A percentile compares a stretch with the other conserved stretches of the same genome.
Evolutionary conservation across 2,329 filamentous ascomycete species (phyloP).

Genomic region (Aspergillus quadricinctus): DNA sequence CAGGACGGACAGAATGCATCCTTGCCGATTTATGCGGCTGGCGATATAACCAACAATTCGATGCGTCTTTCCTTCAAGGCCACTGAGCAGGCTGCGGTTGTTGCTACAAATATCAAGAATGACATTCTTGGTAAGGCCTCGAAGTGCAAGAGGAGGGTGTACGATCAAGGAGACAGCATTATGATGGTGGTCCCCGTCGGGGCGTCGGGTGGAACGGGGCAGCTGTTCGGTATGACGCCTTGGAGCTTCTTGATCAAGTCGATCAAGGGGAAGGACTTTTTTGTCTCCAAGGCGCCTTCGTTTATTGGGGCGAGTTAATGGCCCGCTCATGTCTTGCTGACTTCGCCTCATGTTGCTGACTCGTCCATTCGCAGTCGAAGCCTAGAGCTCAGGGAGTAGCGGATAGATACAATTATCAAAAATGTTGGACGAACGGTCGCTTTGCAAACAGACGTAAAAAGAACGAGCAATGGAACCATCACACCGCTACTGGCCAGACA

Average conservation of each 20-base stretch:
- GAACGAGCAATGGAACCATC: too few species aligned
- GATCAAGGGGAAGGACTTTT: slow-evolving; percentile 43
- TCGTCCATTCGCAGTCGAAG: too few species aligned
- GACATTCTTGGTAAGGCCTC: slow-evolving; percentile 19
- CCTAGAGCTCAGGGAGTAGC: too few species aligned
- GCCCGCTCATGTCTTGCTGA: too few species aligned
- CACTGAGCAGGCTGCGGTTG: slow-evolving; percentile 21
- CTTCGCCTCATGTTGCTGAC: too few species aligned
- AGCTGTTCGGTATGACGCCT: slow-evolving; percentile 32
- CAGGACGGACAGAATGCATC: background rate
- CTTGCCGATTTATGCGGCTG: slow-evolving; percentile 26
- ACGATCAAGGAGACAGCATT: slow-evolving; percentile 19
- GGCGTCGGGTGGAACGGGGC: slow-evolving; percentile 23
- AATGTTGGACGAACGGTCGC: too few species aligned
- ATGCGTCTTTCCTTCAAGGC: slow-evolving; percentile 26
- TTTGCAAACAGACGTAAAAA: too few species aligned
- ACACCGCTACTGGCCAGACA: too few species aligned
- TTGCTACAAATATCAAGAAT: slow-evolving; percentile 23
- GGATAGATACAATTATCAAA: too few species aligned
- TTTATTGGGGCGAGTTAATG: background rate
- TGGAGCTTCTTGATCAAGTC: slow-evolving; percentile 40
- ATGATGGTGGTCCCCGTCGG: slow-evolving; percentile 30
- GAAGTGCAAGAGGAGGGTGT: slow-evolving; percentile 13
- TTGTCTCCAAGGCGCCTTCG: slow-evolving; percentile 26
- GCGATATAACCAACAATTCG: slow-evolving; percentile 27